Evolutionary conservation across 2,329 filamentous ascomycete species (phyloP), one percentile per base, ranked within the genome.

Genomic region (Aspergillus fischeri): DNA sequence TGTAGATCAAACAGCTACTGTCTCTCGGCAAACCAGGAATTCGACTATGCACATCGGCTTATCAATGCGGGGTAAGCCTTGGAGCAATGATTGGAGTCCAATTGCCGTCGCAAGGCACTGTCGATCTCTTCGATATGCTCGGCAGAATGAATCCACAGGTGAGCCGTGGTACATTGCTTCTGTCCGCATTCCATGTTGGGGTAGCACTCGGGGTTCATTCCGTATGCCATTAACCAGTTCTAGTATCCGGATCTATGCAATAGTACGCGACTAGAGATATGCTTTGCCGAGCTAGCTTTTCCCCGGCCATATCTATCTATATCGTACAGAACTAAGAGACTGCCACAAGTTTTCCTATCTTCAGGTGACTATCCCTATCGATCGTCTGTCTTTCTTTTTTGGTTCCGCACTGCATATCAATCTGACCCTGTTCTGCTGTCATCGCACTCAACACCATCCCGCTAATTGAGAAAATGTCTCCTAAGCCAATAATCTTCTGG

Each of bases 221-320:
- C 63, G 63, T 61, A 63, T 63, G 64, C 62, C 57, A 63, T 55
- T 51, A 32, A 20, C 53, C 53, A 35, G 59, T 35, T 44, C n/a
- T 25, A 51, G 54, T 20, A 51, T 10, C 14, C 10, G 4, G 14
- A 28, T 49, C 29, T 27, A 48, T 38, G 35, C 3, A 32, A 35
- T 52, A 49, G 52, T 55, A 57, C 42, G 49, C 32, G 14, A 49
- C 21, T 9, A 51, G 41, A 27, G 49, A 51, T 55, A 49, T 21
- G 35, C 6, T 52, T 60, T 60, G 58, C 55, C 58, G 58, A 55
- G 41, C 28, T 55, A 56, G 21, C 4, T 17, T 17, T 5, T 17
- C 32, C 32, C 32, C 32, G 32, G 32, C 4, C 32, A 17, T 35
- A 35, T 35, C 32, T 7, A 17, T 17, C 29, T 21, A 27, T 17